phyloP scores from a whole-genome alignment of 2,329 filamentous ascomycete genomes.

The Catunica adiposa region DNA sequence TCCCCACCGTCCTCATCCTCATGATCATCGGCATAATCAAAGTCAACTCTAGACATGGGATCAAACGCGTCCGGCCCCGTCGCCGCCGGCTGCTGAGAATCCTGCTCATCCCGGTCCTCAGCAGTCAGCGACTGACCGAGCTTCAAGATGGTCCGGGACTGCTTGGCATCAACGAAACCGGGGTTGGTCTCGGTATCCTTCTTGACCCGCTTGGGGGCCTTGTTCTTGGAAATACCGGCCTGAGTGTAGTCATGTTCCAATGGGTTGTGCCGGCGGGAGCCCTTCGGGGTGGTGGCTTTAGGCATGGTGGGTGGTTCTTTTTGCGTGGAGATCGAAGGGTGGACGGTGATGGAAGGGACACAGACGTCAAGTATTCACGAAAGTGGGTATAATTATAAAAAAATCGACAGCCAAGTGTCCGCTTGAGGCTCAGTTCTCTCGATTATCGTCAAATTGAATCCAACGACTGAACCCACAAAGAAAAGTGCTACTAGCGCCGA shows the following conservation, averaged over 20 bases:
- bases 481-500: conserved; percentile 13
- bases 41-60: conserved; percentile 56
- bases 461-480: conserved; percentile 10
- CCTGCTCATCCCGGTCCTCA: conserved; percentile 42
- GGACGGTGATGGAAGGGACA: too few species aligned
- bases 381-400: too few species aligned
- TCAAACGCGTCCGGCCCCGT: conserved; percentile 26
- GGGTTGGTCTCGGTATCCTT: conserved; percentile 39
- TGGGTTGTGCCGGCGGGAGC: conserved; percentile 65
- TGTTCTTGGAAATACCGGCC: conserved; percentile 52
- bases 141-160: conserved; percentile 73
- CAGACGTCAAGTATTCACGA: too few species aligned
- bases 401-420: neutral
- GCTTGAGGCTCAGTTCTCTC: neutral
- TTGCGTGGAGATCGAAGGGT: too few species aligned
- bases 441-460: conserved; percentile 1
- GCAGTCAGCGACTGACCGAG: conserved; percentile 80
- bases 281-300: conserved; percentile 48
- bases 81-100: conserved; percentile 18
- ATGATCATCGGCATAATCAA: conserved; percentile 32
- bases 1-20: conserved; percentile 22
- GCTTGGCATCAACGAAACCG: conserved; percentile 69
- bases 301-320: conserved; percentile 54
- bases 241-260: conserved; percentile 75
- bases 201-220: conserved; percentile 43